Evolutionary conservation across 106 monocot species (phyloP).

Genomic region (Dioscorea zingiberensis): DNA sequence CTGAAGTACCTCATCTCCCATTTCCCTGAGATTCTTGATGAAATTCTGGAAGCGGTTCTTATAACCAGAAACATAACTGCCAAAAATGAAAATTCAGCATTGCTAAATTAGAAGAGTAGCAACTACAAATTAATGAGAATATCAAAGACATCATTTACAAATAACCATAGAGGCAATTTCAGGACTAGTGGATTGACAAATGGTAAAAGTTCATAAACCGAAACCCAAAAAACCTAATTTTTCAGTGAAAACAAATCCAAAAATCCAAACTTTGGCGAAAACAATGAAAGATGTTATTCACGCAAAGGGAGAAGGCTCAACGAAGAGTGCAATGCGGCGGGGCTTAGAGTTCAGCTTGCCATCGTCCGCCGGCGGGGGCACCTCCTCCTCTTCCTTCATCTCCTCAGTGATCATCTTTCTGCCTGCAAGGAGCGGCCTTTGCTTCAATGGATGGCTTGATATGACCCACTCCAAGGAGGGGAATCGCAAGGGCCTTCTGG

Average conservation of each 20-base stretch:
- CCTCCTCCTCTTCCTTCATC: neutral
- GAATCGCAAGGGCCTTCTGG: neutral
- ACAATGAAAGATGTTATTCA: slow-evolving; percentile 3
- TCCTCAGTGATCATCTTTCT: neutral
- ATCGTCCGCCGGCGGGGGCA: slow-evolving; percentile 5
- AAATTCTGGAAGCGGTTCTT: slow-evolving; percentile 99
- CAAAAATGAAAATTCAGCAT: slow-evolving; percentile 4
- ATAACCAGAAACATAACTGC: slow-evolving; percentile 96
- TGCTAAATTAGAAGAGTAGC: no score
- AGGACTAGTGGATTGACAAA: no score
- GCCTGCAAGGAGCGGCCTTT: neutral
- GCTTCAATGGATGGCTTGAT: neutral
- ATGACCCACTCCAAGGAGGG: neutral
- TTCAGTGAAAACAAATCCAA: no score
- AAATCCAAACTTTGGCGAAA: no score
- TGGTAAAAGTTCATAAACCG: no score
- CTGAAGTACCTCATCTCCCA: slow-evolving; percentile 83
- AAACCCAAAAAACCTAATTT: no score
- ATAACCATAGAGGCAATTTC: no score
- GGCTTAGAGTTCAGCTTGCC: slow-evolving; percentile 27
- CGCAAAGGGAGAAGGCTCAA: slow-evolving; percentile 79
- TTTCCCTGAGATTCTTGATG: slow-evolving; percentile 83
- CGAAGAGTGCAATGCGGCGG: slow-evolving; percentile 69
- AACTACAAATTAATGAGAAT: no score
- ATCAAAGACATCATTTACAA: no score